These are phyloP conservation scores for Apiospora aurea DNA, from an alignment of 2,329 filamentous ascomycete genomes.

Conservation along the genomic window DNA sequence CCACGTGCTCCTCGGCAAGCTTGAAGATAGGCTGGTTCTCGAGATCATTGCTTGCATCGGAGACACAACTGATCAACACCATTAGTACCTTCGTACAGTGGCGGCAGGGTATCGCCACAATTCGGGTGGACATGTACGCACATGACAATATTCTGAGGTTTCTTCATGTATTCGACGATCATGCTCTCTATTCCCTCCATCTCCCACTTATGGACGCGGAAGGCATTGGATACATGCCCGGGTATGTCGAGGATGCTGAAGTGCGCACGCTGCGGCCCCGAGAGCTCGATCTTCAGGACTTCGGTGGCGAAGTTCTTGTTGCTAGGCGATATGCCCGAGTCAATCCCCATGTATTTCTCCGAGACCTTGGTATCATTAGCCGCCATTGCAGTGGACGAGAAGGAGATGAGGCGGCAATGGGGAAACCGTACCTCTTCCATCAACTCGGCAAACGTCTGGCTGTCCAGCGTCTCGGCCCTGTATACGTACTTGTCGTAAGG, in stretches of 20 bases:
- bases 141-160: slow-evolving; percentile 48
- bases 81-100: not conserved
- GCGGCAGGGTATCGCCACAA: no score
- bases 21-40: slow-evolving; percentile 40
- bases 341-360: slow-evolving; percentile 42
- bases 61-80: slow-evolving; percentile 40
- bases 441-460: slow-evolving; percentile 39
- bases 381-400: not conserved
- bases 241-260: slow-evolving; percentile 50
- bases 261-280: slow-evolving; percentile 44
- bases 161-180: slow-evolving; percentile 46
- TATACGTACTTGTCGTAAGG: slow-evolving; percentile 35
- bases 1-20: slow-evolving; percentile 38
- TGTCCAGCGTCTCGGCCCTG: slow-evolving; percentile 36
- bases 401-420: not conserved
- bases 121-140: slow-evolving; percentile 32
- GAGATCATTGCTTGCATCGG: slow-evolving; percentile 42
- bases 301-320: slow-evolving; percentile 47
- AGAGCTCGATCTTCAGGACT: slow-evolving; percentile 47
- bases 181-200: slow-evolving; percentile 40
- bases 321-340: slow-evolving; percentile 30
- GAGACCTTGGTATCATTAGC: slow-evolving; percentile 31
- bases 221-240: slow-evolving; percentile 39
- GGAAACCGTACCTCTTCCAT: slow-evolving; percentile 39
- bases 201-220: slow-evolving; percentile 40